Base-by-base conservation (phyloP, 148 eudicot species). In the Camellia sinensis region DNA sequence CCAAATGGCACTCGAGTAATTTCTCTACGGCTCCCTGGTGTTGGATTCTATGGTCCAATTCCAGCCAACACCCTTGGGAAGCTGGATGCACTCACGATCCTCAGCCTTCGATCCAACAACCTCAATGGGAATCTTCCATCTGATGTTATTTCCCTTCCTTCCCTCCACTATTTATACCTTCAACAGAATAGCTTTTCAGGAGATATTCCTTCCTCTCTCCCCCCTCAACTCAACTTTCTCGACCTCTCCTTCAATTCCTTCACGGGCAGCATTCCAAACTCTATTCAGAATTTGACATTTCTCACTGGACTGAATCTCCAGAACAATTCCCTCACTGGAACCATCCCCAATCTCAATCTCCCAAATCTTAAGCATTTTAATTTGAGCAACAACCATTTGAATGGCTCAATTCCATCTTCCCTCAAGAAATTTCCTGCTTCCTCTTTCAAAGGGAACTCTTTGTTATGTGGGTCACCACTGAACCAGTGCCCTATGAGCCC, bases 221-320 rank as follows among this genome's bases (percentile, higher is more conserved):
- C 95, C 50, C 80, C 92, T 5, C 84, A 85, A 67, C 85, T 93
- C 57, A 83, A 59, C 71, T 50, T 87, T 44, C 70, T 96, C 59
- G 98, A 93, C 84, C 87, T 96, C 7, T 92, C 99, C 48, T 96
- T 84, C 78, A 96, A 96, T 82, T 85, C 92, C 63, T 84, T 96
- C 52, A 78, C 87, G 41, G 99, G 99, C 4, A 74, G 60, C 67
- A 89, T 96, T 73, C 98, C 99, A 22, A 79, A 67, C 43, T 76
- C 94, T 1, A 37, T 92, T 68, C 92, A 89, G 63, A 93, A 93
- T 80, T 75, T 89, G 69, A 92, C 89, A 18, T 43, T 43, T 84
- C 87, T 96, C 66, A 83, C 88, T 53, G 86, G 83, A 62, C 59
- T 95, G 72, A 85, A 81, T 80, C 94, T 95, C 54, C 88, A 95